Evolutionary conservation across 176 grass and related monocot species (phyloP).

Genomic region (Bothriochloa decipiens): DNA sequence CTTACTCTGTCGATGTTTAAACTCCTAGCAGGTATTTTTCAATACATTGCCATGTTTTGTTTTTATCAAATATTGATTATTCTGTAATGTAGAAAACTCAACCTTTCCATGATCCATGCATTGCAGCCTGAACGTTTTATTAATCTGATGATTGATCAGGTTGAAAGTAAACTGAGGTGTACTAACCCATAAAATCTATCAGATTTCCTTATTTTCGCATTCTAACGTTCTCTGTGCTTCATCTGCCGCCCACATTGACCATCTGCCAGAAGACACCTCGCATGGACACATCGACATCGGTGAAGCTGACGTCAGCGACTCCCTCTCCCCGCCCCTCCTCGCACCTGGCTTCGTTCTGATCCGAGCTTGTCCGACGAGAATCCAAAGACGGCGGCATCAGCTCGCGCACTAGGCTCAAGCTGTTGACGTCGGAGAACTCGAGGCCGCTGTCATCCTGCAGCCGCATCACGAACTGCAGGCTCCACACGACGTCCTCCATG

Average conservation of each 20-base stretch:
- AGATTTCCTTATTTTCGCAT: not conserved
- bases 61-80: not conserved
- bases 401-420: slow-evolving; percentile 25
- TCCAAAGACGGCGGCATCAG: not conserved
- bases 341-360: not conserved
- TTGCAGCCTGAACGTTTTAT: not conserved
- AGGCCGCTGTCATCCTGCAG: slow-evolving; percentile 36
- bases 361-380: not conserved
- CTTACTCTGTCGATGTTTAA: too few species aligned
- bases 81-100: not conserved
- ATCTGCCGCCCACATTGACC: slow-evolving; percentile 38
- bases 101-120: not conserved
- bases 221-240: not conserved
- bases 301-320: not conserved
- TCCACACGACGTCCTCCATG: slow-evolving; percentile 64
- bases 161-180: too few species aligned
- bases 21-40: not conserved
- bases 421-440: slow-evolving; percentile 44
- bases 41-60: too few species aligned
- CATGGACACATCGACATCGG: slow-evolving; percentile 45
- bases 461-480: slow-evolving; percentile 46
- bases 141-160: not conserved
- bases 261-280: slow-evolving; percentile 53
- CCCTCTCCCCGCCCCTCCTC: not conserved
- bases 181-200: too few species aligned